These are phyloP conservation scores for Penicillium soppii DNA, from an alignment of 495 filamentous ascomycete species.

Conservation along the genomic window DNA sequence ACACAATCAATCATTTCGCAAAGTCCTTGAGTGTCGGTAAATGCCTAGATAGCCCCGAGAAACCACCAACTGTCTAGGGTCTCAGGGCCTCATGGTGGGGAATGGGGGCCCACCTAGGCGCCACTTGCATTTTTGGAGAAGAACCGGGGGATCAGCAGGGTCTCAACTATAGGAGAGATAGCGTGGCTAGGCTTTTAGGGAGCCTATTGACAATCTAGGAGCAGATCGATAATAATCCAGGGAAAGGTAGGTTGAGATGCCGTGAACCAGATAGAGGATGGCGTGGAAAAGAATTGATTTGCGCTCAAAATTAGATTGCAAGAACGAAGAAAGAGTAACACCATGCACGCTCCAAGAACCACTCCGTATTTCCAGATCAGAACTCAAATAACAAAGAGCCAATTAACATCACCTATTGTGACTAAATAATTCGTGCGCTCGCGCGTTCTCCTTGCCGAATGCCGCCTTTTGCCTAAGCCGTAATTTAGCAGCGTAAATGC, in stretches of 20 bases:
- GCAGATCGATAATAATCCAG: not conserved
- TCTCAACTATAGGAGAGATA: not conserved
- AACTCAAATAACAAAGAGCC: not conserved
- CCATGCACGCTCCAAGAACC: not conserved
- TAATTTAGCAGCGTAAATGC: conserved; percentile 61
- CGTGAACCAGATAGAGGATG: not conserved
- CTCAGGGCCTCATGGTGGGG: not conserved
- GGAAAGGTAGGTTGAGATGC: not conserved
- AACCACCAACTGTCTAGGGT: too few relatives aligned
- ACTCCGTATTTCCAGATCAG: conserved; percentile 3
- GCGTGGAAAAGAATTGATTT: not conserved
- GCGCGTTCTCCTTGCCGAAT: conserved; percentile 32
- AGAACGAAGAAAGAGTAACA: not conserved
- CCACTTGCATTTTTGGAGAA: not conserved
- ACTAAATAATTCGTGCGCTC: not conserved
- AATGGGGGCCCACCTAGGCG: not conserved
- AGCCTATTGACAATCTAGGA: not conserved
- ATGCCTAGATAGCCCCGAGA: not conserved
- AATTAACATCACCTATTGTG: not conserved
- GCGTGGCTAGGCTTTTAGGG: not conserved
- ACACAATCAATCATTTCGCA: too few relatives aligned
- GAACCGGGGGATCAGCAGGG: not conserved
- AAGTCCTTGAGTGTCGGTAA: too few relatives aligned
- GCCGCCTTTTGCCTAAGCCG: conserved; percentile 54
- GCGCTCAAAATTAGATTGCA: too few relatives aligned